phyloP scores from a whole-genome alignment of 2,329 filamentous ascomycete genomes.

The Aspergillus uvarum region DNA sequence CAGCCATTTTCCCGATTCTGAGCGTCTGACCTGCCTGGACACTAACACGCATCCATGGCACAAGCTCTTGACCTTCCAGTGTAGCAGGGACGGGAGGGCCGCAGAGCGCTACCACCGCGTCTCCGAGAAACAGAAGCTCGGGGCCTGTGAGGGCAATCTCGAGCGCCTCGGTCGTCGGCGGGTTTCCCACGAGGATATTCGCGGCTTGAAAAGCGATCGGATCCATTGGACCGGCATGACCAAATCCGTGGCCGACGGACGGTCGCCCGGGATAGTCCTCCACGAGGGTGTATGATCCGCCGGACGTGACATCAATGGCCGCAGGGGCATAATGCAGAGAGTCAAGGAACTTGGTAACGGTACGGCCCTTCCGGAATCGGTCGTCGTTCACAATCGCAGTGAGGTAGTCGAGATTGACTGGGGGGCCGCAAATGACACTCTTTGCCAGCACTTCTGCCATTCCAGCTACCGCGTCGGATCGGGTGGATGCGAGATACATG shows the following conservation, averaged over 20 bases:
- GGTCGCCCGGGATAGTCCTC: too few species aligned
- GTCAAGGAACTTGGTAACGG: too few species aligned
- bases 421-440: too few species aligned
- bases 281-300: too few species aligned
- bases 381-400: too few species aligned
- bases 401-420: too few species aligned
- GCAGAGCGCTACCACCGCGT: slow-evolving; percentile 57
- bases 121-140: slow-evolving; percentile 55
- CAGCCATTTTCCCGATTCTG: slow-evolving; percentile 55
- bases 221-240: slow-evolving; percentile 57
- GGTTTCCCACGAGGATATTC: slow-evolving; percentile 61
- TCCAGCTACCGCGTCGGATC: too few species aligned
- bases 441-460: too few species aligned
- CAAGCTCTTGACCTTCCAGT: slow-evolving; percentile 50
- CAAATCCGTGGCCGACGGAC: too few species aligned
- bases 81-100: slow-evolving; percentile 55
- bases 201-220: slow-evolving; percentile 57
- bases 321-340: too few species aligned
- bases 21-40: slow-evolving; percentile 54
- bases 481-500: slow-evolving; percentile 38
- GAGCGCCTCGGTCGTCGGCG: slow-evolving; percentile 51
- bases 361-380: too few species aligned
- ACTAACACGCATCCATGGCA: slow-evolving; percentile 55
- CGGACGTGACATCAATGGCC: too few species aligned
- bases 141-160: slow-evolving; percentile 63